phyloP scores from a whole-genome alignment of 306 rosid species.

The Acacia melanoxylon region DNA sequence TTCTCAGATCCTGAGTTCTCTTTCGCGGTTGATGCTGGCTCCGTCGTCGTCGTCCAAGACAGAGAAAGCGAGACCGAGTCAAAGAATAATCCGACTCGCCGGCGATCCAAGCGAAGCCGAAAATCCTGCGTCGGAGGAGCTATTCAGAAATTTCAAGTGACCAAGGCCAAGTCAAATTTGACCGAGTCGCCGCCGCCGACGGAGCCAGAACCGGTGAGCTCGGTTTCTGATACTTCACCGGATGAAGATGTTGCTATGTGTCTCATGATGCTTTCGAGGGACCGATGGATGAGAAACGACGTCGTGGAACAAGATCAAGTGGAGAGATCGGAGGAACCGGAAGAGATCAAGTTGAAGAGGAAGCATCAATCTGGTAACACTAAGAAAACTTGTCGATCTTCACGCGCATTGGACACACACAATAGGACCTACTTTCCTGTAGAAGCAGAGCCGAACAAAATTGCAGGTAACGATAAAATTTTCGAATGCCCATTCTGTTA shows the following conservation, averaged over 20 bases:
- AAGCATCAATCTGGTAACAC: conserved; percentile 61
- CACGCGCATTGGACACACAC: conserved; percentile 67
- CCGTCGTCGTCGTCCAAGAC: conserved; percentile 61
- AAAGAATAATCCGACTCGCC: conserved; percentile 62
- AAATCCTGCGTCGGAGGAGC: conserved; percentile 10
- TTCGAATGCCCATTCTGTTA: conserved; percentile 74
- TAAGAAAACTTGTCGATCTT: conserved; percentile 61
- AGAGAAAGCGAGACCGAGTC: conserved; percentile 84
- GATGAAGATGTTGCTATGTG: conserved; percentile 81
- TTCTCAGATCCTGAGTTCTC: conserved; percentile 65
- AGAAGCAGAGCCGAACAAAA: conserved; percentile 31
- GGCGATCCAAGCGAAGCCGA: conserved; percentile 65
- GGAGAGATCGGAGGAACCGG: conserved; percentile 20
- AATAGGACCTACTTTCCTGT: conserved; percentile 42
- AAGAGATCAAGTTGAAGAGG: conserved; percentile 45
- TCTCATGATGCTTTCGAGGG: conserved; percentile 81
- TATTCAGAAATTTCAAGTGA: conserved; percentile 15
- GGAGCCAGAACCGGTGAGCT: conserved; percentile 59
- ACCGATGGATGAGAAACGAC: conserved; percentile 49
- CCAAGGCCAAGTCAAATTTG: conserved; percentile 34
- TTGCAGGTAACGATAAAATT: conserved; percentile 29
- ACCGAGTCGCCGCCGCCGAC: conserved; percentile 30
- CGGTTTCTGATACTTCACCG: conserved; percentile 64
- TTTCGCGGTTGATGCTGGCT: conserved; percentile 42
- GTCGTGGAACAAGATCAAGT: conserved; percentile 20